Percentiles rank a stretch among this genome's conserved stretches.
These are phyloP conservation scores for Fraxinus albicans DNA, from an alignment of 305 asterid genomes.

Conservation along the genomic window DNA sequence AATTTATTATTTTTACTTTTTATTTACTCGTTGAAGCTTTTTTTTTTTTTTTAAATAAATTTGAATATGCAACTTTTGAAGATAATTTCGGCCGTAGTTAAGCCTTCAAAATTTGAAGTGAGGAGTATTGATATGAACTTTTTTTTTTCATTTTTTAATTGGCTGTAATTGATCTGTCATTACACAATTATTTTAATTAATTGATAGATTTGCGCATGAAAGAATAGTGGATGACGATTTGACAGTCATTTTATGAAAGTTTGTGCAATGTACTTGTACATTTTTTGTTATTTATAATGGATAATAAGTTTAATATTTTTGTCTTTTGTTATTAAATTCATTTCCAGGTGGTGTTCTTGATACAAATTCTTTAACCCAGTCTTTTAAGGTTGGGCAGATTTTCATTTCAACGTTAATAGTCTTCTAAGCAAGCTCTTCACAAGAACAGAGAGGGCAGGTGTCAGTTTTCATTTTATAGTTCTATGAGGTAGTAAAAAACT, in stretches of 20 bases:
- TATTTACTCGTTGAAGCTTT: not conserved
- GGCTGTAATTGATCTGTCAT: constrained; percentile 16
- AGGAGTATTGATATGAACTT: not conserved
- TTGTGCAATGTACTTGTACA: constrained; percentile 13
- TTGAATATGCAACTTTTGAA: constrained; percentile 20
- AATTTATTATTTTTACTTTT: not conserved
- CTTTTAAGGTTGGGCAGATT: constrained; percentile 11
- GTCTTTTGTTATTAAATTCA: constrained; percentile 9
- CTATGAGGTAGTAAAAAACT: constrained; percentile 18
- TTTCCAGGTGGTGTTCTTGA: constrained; percentile 28
- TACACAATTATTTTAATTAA: constrained; percentile 25
- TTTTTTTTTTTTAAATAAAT: constrained; percentile 1
- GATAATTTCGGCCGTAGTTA: not conserved
- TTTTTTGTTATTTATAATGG: constrained; percentile 2
- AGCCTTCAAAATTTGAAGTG: constrained; percentile 9
- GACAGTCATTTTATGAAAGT: constrained; percentile 12
- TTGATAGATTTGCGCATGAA: constrained; percentile 21
- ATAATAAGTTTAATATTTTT: not conserved
- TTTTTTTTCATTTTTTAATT: constrained; percentile 1
- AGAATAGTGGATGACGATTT: constrained; percentile 21
- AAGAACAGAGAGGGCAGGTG: constrained; percentile 29
- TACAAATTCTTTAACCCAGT: constrained; percentile 9
- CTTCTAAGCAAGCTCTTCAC: constrained; percentile 26
- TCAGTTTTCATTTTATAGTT: constrained; percentile 17
- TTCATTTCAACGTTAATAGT: constrained; percentile 25